Evolutionary conservation across 2,329 filamentous ascomycete species (phyloP).

Genomic region (Graphium sp.): DNA sequence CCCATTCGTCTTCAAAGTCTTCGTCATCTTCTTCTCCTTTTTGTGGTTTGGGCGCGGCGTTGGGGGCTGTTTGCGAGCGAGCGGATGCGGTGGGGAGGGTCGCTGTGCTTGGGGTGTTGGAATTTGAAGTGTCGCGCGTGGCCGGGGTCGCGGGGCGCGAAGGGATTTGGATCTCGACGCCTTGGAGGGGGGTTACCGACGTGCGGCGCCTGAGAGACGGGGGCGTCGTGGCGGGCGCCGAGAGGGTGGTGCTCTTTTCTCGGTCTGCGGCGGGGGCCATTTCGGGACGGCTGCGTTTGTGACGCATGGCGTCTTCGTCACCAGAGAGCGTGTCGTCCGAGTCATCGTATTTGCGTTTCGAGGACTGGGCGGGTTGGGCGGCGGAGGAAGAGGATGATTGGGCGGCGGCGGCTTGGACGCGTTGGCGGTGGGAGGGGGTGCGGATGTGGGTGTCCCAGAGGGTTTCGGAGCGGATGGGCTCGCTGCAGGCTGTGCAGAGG

Average conservation of each 20-base stretch:
- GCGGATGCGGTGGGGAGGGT: conserved; percentile 6
- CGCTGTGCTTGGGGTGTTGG: conserved; percentile 1
- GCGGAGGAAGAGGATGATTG: too few relatives aligned
- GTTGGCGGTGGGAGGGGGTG: conserved; percentile 26
- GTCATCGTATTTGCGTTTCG: conserved; percentile 18
- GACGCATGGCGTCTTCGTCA: conserved; percentile 14
- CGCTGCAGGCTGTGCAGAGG: conserved; percentile 48
- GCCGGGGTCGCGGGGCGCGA: conserved; percentile 45
- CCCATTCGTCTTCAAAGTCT: conserved; percentile 66
- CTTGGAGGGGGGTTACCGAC: conserved; percentile 34
- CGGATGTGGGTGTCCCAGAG: conserved; percentile 49
- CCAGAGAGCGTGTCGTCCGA: conserved; percentile 10
- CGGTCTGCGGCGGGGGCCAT: conserved; percentile 10
- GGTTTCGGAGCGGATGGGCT: conserved; percentile 45
- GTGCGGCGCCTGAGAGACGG: conserved; percentile 28
- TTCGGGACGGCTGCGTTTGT: conserved; percentile 28
- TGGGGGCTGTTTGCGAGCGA: conserved; percentile 6
- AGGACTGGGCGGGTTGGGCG: conserved; percentile 1
- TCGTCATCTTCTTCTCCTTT: conserved; percentile 7
- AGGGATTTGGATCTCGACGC: conserved; percentile 44
- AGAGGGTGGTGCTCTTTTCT: conserved; percentile 7
- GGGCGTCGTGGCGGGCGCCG: conserved; percentile 14
- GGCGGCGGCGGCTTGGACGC: conserved; percentile 11
- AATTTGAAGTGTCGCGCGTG: conserved; percentile 14
- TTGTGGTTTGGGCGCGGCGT: conserved; percentile 8